A percentile compares a stretch with the other conserved stretches of the same genome.
phyloP scores from a whole-genome alignment of 176 grass and related monocot genomes.

The Triticum aestivum region IWGSC_CS_RefSeq_v2.1 NC_057812.1:547423990-547424489 shows the following conservation, averaged over 20 bases:
- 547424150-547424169: neutral
- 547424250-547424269: slow-evolving; percentile 94
- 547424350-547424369: slow-evolving; percentile 68
- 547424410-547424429: slow-evolving; percentile 56
- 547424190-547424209: neutral
- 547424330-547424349: slow-evolving; percentile 86
- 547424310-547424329: slow-evolving; percentile 67
- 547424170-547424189: neutral
- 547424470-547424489: slow-evolving; percentile 65
- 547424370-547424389: slow-evolving; percentile 89
- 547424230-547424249: neutral
- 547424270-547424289: slow-evolving; percentile 81
- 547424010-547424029: neutral
- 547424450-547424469: slow-evolving; percentile 76
- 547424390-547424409: slow-evolving; percentile 69
- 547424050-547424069: neutral
- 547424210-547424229: neutral
- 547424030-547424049: neutral
- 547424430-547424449: slow-evolving; percentile 48
- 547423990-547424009: slow-evolving; percentile 95
- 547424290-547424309: slow-evolving; percentile 45
- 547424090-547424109: neutral
- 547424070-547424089: neutral
- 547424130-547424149: neutral
- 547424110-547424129: neutral